Percentiles rank a stretch among this genome's conserved stretches.
These are phyloP conservation scores for Yarrowia divulgata DNA, from an alignment of 805 yeast genomes.

Conservation along the genomic window DNA sequence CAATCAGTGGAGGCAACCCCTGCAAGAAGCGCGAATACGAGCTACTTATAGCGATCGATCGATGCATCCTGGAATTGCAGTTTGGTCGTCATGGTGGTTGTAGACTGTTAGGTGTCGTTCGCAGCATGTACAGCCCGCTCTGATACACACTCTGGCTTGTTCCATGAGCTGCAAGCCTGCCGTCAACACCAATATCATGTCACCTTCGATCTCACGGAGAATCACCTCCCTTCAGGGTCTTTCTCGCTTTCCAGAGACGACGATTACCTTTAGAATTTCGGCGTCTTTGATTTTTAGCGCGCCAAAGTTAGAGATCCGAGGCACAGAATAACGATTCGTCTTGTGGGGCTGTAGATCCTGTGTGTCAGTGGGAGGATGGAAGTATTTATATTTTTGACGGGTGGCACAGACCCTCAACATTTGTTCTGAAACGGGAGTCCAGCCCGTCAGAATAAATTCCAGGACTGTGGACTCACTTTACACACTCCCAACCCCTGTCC, in stretches of 20 bases:
- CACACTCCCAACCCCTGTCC: neutral
- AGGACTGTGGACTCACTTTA: no score
- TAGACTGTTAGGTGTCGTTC: no score
- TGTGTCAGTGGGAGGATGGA: no score
- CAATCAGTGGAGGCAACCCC: neutral
- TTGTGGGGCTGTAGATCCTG: neutral
- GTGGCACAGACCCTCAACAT: no score
- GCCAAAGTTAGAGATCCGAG: neutral
- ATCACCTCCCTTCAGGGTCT: conserved; percentile 4
- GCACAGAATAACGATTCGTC: neutral
- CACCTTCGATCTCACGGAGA: neutral
- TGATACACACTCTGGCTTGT: no score
- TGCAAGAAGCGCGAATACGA: conserved; percentile 16
- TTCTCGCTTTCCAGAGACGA: neutral
- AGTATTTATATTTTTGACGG: neutral
- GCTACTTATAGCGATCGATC: neutral
- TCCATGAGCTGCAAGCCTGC: no score
- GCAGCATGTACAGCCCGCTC: no score
- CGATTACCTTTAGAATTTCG: conserved; percentile 11
- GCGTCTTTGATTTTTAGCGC: neutral
- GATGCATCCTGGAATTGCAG: no score
- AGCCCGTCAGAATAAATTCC: no score
- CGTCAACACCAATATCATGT: no score
- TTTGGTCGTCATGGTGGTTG: no score
- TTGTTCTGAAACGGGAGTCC: no score